A percentile compares a stretch with the other conserved stretches of the same genome.
Evolutionary conservation across 768 basidiomycete species (phyloP).

Genomic region (Pleurotus tuber-regium): DNA sequence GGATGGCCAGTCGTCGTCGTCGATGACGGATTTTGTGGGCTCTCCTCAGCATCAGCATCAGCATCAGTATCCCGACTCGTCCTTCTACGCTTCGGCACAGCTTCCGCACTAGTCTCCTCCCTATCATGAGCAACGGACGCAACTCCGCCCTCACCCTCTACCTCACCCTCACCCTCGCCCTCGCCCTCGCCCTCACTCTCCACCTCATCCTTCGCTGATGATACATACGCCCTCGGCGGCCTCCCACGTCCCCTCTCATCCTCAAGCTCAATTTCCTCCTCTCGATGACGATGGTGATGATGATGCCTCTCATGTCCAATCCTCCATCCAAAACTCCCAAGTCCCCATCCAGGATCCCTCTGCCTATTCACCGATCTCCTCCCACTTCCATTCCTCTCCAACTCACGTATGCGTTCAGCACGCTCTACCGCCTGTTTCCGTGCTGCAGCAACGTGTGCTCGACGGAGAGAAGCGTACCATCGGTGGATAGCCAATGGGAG

Average conservation of each 20-base stretch:
- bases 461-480: slow-evolving; percentile 61
- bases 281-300: background rate
- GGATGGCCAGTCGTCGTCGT: no score
- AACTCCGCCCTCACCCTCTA: no score
- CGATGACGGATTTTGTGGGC: background rate
- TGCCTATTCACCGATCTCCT: slow-evolving; percentile 19
- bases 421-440: slow-evolving; percentile 70
- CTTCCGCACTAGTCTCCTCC: no score
- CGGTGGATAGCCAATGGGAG: slow-evolving; percentile 42
- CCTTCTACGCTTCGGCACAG: no score
- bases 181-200: no score
- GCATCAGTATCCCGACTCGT: no score
- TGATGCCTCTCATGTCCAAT: slow-evolving; percentile 17
- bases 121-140: no score
- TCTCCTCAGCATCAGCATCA: slow-evolving; percentile 4
- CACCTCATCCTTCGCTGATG: no score
- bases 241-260: slow-evolving; percentile 16
- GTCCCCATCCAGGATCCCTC: slow-evolving; percentile 57
- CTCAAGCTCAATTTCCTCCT: slow-evolving; percentile 14
- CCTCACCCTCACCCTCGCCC: no score
- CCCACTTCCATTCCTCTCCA: slow-evolving; percentile 36
- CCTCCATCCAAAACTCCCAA: slow-evolving; percentile 62
- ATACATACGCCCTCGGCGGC: background rate
- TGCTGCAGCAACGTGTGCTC: slow-evolving; percentile 70
- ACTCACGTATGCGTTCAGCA: slow-evolving; percentile 61